Evolutionary conservation across 2,329 filamentous ascomycete genomes (phyloP).

Genomic region (Penicillium sp.): DNA sequence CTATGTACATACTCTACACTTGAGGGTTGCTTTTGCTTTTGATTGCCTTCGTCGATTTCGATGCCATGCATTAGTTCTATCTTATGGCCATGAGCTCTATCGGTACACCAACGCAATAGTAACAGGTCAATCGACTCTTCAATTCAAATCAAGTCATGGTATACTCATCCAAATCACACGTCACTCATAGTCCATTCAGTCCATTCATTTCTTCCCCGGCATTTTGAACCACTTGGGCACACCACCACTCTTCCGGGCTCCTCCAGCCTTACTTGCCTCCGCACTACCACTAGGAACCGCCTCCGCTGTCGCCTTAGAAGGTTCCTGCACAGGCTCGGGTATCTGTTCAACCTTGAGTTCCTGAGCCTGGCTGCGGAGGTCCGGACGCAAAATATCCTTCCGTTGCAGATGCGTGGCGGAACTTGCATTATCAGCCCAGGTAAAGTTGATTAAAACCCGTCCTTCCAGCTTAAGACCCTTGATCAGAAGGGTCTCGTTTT

Average conservation of each 20-base stretch:
- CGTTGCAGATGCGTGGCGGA: slow-evolving; percentile 51
- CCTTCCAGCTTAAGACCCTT: slow-evolving; percentile 68
- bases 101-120: not conserved
- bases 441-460: slow-evolving; percentile 71
- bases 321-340: slow-evolving; percentile 51
- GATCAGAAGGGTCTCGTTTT: slow-evolving; percentile 59
- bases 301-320: slow-evolving; percentile 3
- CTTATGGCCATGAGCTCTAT: not conserved
- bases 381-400: slow-evolving; percentile 59
- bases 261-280: slow-evolving; percentile 32
- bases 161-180: not conserved
- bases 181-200: not conserved
- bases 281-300: slow-evolving; percentile 30
- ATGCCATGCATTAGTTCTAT: not conserved
- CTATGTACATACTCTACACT: not conserved
- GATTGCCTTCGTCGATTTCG: not conserved
- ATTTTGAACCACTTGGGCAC: slow-evolving; percentile 73
- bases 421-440: slow-evolving; percentile 68
- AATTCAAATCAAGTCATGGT: not conserved
- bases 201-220: slow-evolving; percentile 65
- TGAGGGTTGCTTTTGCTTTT: not conserved
- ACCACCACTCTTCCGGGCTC: slow-evolving; percentile 34
- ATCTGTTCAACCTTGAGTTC: slow-evolving; percentile 56
- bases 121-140: not conserved
- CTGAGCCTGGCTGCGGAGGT: slow-evolving; percentile 63